Conservation (phyloP, 768 basidiomycete species). For the Leccinum disarticulatum region DNA sequence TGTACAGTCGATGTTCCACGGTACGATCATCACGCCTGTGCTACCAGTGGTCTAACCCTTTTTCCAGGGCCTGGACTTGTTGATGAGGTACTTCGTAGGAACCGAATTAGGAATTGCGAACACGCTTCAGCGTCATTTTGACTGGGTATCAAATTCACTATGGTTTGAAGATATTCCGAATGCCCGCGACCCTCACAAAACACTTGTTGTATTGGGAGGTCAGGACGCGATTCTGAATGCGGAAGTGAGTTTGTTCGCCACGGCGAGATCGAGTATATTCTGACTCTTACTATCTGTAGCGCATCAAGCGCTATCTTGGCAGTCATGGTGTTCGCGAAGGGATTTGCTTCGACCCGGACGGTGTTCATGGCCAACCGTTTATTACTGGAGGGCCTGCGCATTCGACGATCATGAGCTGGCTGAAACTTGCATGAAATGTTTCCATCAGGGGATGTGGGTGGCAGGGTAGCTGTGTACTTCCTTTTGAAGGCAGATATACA, state of each 20-base stretch:
- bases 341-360: constrained; percentile 61
- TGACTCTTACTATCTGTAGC: constrained; percentile 37
- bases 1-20: constrained; percentile 68
- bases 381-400: constrained; percentile 51
- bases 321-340: constrained; percentile 73
- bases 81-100: constrained; percentile 87
- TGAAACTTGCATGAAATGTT: constrained; percentile 32
- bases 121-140: constrained; percentile 78
- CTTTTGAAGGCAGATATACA: constrained; percentile 10
- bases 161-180: constrained; percentile 91
- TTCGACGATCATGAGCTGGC: constrained; percentile 62
- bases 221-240: constrained; percentile 79
- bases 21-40: constrained; percentile 36
- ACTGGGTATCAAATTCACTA: constrained; percentile 84
- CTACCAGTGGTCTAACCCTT: constrained; percentile 7
- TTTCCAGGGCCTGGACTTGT: constrained; percentile 66
- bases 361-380: constrained; percentile 63
- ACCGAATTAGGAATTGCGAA: constrained; percentile 88
- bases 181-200: constrained; percentile 62
- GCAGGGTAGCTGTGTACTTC: constrained; percentile 1
- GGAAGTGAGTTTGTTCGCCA: constrained; percentile 41
- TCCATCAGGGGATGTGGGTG: not conserved
- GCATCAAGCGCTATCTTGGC: constrained; percentile 70
- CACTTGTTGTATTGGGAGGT: constrained; percentile 79
- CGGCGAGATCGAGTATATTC: not conserved